Percentiles rank a stretch among this genome's conserved stretches.
phyloP scores from a whole-genome alignment of 352 stramenopile genomes.

The Phytophthora syringae region DNA sequence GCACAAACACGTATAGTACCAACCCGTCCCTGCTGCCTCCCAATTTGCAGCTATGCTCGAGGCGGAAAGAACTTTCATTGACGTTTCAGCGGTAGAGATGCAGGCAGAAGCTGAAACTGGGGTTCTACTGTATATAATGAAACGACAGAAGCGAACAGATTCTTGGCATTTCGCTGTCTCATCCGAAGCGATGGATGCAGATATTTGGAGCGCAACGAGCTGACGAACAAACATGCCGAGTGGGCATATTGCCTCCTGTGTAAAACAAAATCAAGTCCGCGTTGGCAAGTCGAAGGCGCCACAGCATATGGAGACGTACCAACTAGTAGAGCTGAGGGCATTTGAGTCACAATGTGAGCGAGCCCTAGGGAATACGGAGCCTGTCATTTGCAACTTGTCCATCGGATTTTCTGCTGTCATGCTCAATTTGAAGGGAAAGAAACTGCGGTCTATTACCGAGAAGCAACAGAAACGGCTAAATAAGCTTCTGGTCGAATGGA shows the following conservation, averaged over 20 bases:
- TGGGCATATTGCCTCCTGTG: constrained; percentile 5
- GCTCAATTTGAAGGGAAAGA: neutral
- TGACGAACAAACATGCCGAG: constrained; percentile 2
- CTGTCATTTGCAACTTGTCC: neutral
- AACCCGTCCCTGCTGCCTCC: no score
- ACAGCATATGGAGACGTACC: neutral
- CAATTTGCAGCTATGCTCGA: no score
- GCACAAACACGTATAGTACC: no score
- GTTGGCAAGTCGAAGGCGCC: constrained; percentile 8
- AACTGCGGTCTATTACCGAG: neutral
- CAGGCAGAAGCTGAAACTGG: neutral
- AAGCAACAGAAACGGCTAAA: constrained; percentile 4
- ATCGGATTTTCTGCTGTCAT: neutral
- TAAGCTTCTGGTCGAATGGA: constrained; percentile 5
- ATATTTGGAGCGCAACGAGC: neutral
- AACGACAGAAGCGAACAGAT: constrained; percentile 3
- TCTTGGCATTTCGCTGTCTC: constrained; percentile 10
- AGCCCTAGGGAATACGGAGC: neutral
- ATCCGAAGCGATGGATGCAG: neutral
- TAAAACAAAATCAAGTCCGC: neutral
- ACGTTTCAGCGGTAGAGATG: neutral
- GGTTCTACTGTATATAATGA: neutral
- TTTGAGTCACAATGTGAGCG: neutral
- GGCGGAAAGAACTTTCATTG: neutral
- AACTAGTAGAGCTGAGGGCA: neutral